Base-by-base conservation (phyloP, 1,139 yeast genomes). In the Suhomyces yuchorum region DNA sequence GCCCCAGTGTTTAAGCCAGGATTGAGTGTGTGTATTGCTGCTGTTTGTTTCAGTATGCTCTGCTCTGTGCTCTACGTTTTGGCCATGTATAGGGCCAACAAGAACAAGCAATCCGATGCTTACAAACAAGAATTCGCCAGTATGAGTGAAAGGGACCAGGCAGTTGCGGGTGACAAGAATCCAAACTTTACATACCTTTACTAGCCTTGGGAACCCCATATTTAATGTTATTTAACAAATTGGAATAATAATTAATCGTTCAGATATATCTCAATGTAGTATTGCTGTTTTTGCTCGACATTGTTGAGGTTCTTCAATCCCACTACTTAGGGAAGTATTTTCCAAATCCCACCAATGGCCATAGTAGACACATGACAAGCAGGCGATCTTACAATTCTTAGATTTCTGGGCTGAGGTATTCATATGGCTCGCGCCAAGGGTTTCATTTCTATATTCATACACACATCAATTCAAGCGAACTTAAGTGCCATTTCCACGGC, bases 401-500 rank as follows among this genome's bases (percentile, higher is more conserved):
- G n/a, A n/a, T n/a, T n/a, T n/a, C n/a, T n/a, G n/a, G n/a, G n/a
- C n/a, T n/a, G n/a, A n/a, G n/a, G n/a, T n/a, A n/a, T n/a, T n/a
- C n/a, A n/a, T n/a, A n/a, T n/a, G n/a, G n/a, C n/a, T n/a, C n/a
- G n/a, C n/a, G n/a, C n/a, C n/a, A n/a, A n/a, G n/a, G n/a, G n/a
- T n/a, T n/a, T n/a, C n/a, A n/a, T n/a, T n/a, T 15, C 18, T 14
- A 34, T 26, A 18, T 34, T 36, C 26, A 22, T 22, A 36, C 28
- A 22, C 14, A 22, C 18, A 20, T 8, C 22, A n/a, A 17, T 17
- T 30, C 40, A 46, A 26, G 47, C 47, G 47, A 73, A 75, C 55
- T 87, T 87, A 37, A 75, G 56, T 9, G 85, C 84, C 98, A 91
- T 92, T 73, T 93, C 99, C 34, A 93, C 96, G n/a, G 98, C 98